Percentiles rank a stretch among this genome's conserved stretches.
Evolutionary conservation across 2,329 filamentous ascomycete genomes (phyloP).

Genomic region (Ceratocystiopsis sp.): DNA sequence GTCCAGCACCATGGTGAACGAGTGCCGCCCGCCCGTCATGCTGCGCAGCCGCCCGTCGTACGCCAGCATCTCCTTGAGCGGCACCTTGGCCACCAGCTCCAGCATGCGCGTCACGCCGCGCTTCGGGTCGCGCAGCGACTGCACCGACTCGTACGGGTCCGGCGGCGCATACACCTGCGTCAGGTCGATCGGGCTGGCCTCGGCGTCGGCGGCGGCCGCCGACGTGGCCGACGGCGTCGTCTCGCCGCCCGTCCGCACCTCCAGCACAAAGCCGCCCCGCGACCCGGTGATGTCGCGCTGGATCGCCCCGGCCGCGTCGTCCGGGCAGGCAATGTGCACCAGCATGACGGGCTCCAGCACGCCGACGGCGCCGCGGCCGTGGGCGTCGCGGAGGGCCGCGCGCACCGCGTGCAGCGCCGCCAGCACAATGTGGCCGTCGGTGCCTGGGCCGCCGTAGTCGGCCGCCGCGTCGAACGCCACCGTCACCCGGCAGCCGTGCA

Average conservation of each 20-base stretch:
- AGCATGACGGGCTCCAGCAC: constrained; percentile 92
- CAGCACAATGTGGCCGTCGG: constrained; percentile 51
- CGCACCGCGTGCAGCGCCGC: constrained; percentile 46
- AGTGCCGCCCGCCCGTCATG: constrained; percentile 66
- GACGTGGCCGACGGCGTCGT: constrained; percentile 13
- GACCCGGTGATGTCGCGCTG: constrained; percentile 65
- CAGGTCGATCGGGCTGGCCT: constrained; percentile 40
- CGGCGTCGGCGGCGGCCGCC: constrained; percentile 24
- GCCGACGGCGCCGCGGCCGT: constrained; percentile 39
- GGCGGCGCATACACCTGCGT: constrained; percentile 69
- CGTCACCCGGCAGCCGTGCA: constrained; percentile 58
- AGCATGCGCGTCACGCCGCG: constrained; percentile 31
- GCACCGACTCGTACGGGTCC: constrained; percentile 56
- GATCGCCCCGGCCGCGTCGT: constrained; percentile 62
- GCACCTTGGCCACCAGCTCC: constrained; percentile 70
- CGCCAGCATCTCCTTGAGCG: constrained; percentile 90
- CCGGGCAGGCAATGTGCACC: constrained; percentile 71
- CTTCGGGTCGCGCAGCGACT: constrained; percentile 34
- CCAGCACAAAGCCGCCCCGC: constrained; percentile 59
- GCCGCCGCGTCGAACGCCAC: constrained; percentile 48
- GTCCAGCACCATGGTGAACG: constrained; percentile 41
- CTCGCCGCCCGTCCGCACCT: constrained; percentile 39
- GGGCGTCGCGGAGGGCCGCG: constrained; percentile 46
- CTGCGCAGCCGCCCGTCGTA: constrained; percentile 81
- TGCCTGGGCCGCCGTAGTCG: constrained; percentile 50